Evolutionary conservation across 2,329 filamentous ascomycete species (phyloP).

Genomic region (Cladosporium cucumerinum): DNA sequence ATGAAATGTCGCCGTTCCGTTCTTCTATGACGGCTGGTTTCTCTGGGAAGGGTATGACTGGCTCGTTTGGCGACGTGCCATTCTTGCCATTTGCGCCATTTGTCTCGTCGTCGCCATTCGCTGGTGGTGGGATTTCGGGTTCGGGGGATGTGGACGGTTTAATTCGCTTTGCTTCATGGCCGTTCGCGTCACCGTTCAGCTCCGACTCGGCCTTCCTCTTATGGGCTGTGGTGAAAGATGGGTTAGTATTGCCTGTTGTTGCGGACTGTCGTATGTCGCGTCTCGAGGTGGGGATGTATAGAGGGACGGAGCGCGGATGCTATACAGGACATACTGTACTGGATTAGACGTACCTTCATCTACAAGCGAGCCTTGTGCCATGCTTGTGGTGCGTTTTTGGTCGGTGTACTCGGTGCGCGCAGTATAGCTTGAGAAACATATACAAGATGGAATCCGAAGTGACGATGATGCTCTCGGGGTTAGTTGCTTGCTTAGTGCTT

Average conservation of each 20-base stretch:
- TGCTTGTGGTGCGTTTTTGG: not conserved
- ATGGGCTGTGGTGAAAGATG: constrained; percentile 28
- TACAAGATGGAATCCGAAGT: not conserved
- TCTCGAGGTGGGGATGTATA: not conserved
- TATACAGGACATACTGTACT: not conserved
- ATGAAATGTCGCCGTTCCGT: constrained; percentile 90
- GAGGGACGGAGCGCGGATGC: not conserved
- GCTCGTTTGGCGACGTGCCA: constrained; percentile 37
- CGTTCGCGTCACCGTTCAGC: constrained; percentile 46
- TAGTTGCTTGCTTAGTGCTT: not conserved
- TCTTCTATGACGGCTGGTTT: constrained; percentile 95
- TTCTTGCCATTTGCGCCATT: constrained; percentile 11
- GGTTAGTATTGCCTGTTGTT: not conserved
- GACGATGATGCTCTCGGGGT: constrained; percentile 10
- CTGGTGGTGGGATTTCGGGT: constrained; percentile 27
- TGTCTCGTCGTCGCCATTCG: constrained; percentile 15
- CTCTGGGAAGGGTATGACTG: constrained; percentile 76
- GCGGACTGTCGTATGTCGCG: not conserved
- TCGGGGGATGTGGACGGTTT: constrained; percentile 47
- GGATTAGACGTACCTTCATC: not conserved
- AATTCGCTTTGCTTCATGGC: constrained; percentile 60
- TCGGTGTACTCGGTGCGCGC: not conserved
- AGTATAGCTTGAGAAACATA: no score
- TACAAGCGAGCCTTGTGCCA: constrained; percentile 9
- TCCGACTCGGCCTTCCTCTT: constrained; percentile 76